Evolutionary conservation across 441 rosid species (phyloP).

Genomic region (Viola pubescens): DNA sequence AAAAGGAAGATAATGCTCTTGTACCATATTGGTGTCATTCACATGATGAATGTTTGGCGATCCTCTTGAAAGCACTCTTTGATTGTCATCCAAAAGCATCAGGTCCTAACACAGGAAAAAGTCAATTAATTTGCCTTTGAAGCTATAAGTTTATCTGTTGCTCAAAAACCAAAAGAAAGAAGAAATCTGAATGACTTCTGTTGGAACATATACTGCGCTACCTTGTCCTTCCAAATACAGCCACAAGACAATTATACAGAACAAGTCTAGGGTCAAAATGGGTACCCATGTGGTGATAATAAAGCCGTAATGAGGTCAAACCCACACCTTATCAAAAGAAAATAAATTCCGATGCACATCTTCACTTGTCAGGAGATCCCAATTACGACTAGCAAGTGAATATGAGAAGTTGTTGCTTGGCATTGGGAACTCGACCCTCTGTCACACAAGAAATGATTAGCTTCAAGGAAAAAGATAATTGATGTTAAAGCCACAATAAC

Average conservation of each 20-base stretch:
- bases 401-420: constrained; percentile 79
- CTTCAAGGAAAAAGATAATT: constrained; percentile 14
- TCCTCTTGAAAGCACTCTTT: constrained; percentile 67
- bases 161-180: constrained; percentile 2
- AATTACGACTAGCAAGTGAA: constrained; percentile 75
- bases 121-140: constrained; percentile 5
- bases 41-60: constrained; percentile 71
- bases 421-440: constrained; percentile 96
- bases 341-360: constrained; percentile 48
- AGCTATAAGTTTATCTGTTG: constrained; percentile 1
- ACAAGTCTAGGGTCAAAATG: no score
- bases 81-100: constrained; percentile 72
- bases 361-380: constrained; percentile 70
- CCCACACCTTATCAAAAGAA: constrained; percentile 74
- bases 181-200: background rate
- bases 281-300: no score
- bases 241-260: background rate
- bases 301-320: constrained; percentile 5
- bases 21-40: constrained; percentile 72
- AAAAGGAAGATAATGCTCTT: background rate
- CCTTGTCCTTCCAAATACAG: constrained; percentile 2
- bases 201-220: background rate
- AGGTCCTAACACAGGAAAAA: constrained; percentile 47
- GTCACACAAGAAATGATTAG: constrained; percentile 24
- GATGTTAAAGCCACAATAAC: constrained; percentile 14